These are phyloP conservation scores for Cutaneotrichosporon cutaneum DNA, from an alignment of 1,284 basidiomycete species.

Conservation along the genomic window DNA sequence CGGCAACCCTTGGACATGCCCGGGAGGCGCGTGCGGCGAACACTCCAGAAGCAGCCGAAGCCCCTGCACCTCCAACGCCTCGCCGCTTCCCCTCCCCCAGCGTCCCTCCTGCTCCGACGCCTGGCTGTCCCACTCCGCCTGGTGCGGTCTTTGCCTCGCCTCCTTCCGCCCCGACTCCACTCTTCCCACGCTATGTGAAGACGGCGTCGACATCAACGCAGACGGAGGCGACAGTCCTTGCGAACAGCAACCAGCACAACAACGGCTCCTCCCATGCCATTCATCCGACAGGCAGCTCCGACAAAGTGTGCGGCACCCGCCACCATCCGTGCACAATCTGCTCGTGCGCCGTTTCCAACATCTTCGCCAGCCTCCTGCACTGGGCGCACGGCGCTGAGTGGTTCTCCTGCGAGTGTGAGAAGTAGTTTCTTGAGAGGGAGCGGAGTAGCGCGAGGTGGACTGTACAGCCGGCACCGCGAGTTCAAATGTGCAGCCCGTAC, in stretches of 20 bases:
- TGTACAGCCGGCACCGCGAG: no score
- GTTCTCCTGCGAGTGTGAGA: background rate
- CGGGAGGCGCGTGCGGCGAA: no score
- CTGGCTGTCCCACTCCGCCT: background rate
- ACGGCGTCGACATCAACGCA: background rate
- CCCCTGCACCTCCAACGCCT: background rate
- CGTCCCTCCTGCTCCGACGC: background rate
- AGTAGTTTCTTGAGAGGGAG: no score
- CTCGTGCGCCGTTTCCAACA: background rate
- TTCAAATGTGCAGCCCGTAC: no score
- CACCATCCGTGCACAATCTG: background rate
- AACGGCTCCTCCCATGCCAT: background rate
- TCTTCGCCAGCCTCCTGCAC: background rate
- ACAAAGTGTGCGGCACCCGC: background rate
- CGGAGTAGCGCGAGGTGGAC: no score
- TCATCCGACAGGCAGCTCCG: background rate
- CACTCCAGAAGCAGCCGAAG: no score
- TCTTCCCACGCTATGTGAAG: background rate
- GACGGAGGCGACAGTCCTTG: background rate
- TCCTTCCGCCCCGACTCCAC: background rate
- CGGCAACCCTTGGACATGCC: no score
- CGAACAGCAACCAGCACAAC: background rate
- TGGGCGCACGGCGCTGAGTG: background rate
- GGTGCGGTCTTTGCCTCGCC: background rate
- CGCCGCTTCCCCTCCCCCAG: background rate